Conservation (phyloP, 352 stramenopile genomes). For the Phytophthora cryptogea region DNA sequence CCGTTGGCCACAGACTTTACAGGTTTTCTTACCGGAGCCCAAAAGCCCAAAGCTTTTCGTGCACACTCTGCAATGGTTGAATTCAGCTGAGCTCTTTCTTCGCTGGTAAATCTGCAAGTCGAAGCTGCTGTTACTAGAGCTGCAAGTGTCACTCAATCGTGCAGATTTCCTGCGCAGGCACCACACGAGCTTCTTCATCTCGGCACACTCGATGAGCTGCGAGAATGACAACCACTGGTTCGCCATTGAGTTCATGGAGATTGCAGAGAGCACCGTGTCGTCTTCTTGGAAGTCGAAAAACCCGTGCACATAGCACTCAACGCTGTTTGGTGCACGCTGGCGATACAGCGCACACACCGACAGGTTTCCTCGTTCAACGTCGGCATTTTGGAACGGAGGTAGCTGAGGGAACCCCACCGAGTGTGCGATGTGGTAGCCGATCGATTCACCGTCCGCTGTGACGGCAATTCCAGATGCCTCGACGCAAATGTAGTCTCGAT, state of each 20-base stretch:
- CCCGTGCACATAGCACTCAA: slow-evolving; percentile 33
- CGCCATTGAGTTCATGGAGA: slow-evolving; percentile 34
- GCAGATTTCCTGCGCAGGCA: slow-evolving; percentile 25
- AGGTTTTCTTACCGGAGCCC: slow-evolving; percentile 19
- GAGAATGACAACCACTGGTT: slow-evolving; percentile 39
- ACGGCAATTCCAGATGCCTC: slow-evolving; percentile 37
- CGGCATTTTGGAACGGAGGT: slow-evolving; percentile 23
- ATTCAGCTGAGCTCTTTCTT: slow-evolving; percentile 11
- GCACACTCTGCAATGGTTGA: slow-evolving; percentile 27
- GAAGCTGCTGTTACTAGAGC: slow-evolving; percentile 20
- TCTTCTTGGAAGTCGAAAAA: slow-evolving; percentile 38
- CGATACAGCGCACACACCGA: slow-evolving; percentile 38
- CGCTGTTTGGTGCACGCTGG: slow-evolving; percentile 21
- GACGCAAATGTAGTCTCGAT: slow-evolving; percentile 50
- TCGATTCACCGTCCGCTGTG: slow-evolving; percentile 23
- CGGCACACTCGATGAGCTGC: slow-evolving; percentile 26
- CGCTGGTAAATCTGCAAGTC: slow-evolving; percentile 3
- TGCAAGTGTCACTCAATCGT: slow-evolving; percentile 17
- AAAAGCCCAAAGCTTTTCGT: slow-evolving; percentile 28
- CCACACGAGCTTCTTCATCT: slow-evolving; percentile 41
- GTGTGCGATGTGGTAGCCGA: slow-evolving; percentile 56
- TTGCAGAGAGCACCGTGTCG: slow-evolving; percentile 29
- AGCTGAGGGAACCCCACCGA: slow-evolving; percentile 51
- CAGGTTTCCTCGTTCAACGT: slow-evolving; percentile 37
- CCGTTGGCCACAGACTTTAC: slow-evolving; percentile 16